Base-by-base conservation (phyloP, 1,284 basidiomycete species). In the Phellopilus nigrolimitatus region DNA sequence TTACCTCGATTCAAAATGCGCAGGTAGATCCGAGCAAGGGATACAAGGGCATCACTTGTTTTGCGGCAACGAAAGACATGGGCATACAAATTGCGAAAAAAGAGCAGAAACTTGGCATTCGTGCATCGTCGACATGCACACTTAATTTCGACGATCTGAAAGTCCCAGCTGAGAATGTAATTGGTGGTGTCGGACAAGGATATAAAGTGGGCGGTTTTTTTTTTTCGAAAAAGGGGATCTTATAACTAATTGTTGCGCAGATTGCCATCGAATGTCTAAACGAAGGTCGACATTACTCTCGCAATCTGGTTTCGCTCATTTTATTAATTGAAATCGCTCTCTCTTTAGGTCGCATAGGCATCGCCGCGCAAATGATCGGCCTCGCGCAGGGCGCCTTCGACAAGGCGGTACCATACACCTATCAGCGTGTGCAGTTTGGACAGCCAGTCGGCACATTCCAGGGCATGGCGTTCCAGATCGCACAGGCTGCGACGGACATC, bases 21-120 rank as follows among this genome's bases (percentile, higher is more conserved):
- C 53, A 87, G 84, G 64, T 91, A 38, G 94, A 98, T 69, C 88
- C 92, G 0, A 88, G 81, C 60, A 94, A 95, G 68, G 95, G 97
- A 1, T 99, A 99, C 80, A 99, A 97, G 71, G 95, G 95, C 31
- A 99, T 99, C 68, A 95, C 94, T 17, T 97, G 95, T 66, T 99
- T 99, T 70, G 76, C 95, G 51, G 90, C 94, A 22, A 94, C 92
- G 49, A 97, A 93, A 69, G 91, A 95, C 57, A 95, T 95, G 91
- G 97, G 97, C 13, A 79, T 99, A 58, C 76, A 97, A 68, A 94
- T 99, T 57, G 94, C 94, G 41, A 99, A 99, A 78, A 98, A 98
- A 75, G 95, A 99, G 70, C 84, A 95, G 71, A 99, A 99, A 71
- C 83, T 99, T 49, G 95, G 95, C 54, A 99, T 99, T 66, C 79